Conservation (phyloP, 495 filamentous ascomycete species). For the Lineolata rhizophorae region DNA sequence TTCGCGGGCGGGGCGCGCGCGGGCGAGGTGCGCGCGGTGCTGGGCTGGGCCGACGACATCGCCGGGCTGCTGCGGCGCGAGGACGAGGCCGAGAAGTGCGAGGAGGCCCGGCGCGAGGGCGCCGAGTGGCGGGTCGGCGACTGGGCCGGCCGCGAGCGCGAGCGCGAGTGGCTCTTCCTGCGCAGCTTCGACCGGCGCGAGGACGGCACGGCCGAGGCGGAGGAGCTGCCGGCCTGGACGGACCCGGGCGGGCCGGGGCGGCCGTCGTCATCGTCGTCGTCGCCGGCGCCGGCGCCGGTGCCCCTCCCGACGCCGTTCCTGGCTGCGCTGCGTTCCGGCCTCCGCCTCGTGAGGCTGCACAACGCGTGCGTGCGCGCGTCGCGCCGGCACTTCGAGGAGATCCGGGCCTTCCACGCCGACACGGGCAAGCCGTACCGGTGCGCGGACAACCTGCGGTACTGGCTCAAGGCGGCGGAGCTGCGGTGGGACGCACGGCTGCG, state of each 20-base stretch:
- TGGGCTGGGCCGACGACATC: slow-evolving; percentile 54
- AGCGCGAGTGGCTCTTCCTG: slow-evolving; percentile 49
- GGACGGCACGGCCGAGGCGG: background rate
- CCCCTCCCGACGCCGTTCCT: slow-evolving; percentile 55
- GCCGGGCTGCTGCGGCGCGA: slow-evolving; percentile 53
- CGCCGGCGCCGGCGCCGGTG: background rate
- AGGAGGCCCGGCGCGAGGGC: slow-evolving; percentile 42
- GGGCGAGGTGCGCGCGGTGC: slow-evolving; percentile 50
- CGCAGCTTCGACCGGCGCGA: slow-evolving; percentile 29
- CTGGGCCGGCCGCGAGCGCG: slow-evolving; percentile 55
- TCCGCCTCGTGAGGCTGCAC: slow-evolving; percentile 66
- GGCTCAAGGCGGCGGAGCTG: slow-evolving; percentile 88
- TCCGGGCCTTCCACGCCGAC: slow-evolving; percentile 69
- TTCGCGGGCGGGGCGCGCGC: slow-evolving; percentile 64
- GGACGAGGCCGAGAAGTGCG: slow-evolving; percentile 48
- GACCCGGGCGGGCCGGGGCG: too few species aligned
- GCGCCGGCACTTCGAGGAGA: slow-evolving; percentile 71
- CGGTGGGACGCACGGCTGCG: slow-evolving; percentile 78
- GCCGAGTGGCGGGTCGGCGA: slow-evolving; percentile 68
- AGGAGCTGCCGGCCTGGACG: slow-evolving; percentile 27
- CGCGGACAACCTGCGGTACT: slow-evolving; percentile 84
- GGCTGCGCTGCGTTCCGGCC: slow-evolving; percentile 47
- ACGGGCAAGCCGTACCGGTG: slow-evolving; percentile 83
- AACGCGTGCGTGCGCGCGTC: slow-evolving; percentile 74
- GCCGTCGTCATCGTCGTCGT: too few species aligned